These are phyloP conservation scores for Rhizopus microsporus DNA, from an alignment of 371 early-diverging fungal genomes.

Conservation along the genomic window DNA sequence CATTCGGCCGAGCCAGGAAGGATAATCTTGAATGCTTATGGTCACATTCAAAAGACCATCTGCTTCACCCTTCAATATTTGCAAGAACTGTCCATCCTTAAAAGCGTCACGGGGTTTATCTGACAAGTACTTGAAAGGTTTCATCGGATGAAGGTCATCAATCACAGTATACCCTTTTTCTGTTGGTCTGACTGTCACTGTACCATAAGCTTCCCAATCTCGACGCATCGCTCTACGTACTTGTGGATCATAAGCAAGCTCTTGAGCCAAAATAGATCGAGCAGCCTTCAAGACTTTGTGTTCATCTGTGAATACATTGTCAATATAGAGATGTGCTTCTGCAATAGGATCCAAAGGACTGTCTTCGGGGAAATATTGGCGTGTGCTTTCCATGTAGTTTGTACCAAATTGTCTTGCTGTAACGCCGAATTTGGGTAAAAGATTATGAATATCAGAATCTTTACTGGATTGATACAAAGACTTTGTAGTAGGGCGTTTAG, in stretches of 20 bases:
- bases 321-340: slow-evolving; percentile 63
- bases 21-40: slow-evolving; percentile 66
- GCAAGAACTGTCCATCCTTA: slow-evolving; percentile 73
- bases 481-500: slow-evolving; percentile 45
- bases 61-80: slow-evolving; percentile 74
- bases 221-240: slow-evolving; percentile 81
- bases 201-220: slow-evolving; percentile 69
- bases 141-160: slow-evolving; percentile 80
- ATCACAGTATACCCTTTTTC: slow-evolving; percentile 78
- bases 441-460: slow-evolving; percentile 53
- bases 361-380: slow-evolving; percentile 63
- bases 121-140: slow-evolving; percentile 82
- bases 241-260: slow-evolving; percentile 81
- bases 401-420: slow-evolving; percentile 67
- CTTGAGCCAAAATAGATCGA: slow-evolving; percentile 70
- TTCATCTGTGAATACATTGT: slow-evolving; percentile 53
- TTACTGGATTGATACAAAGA: slow-evolving; percentile 38
- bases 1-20: slow-evolving; percentile 57
- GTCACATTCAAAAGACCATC: slow-evolving; percentile 72
- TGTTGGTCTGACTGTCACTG: slow-evolving; percentile 81
- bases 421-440: slow-evolving; percentile 64
- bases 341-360: slow-evolving; percentile 52
- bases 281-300: slow-evolving; percentile 70
- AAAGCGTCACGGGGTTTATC: slow-evolving; percentile 78
- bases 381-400: slow-evolving; percentile 59